Base-by-base conservation (phyloP, 169 alveolate genomes). In the Neospora caninum region DNA sequence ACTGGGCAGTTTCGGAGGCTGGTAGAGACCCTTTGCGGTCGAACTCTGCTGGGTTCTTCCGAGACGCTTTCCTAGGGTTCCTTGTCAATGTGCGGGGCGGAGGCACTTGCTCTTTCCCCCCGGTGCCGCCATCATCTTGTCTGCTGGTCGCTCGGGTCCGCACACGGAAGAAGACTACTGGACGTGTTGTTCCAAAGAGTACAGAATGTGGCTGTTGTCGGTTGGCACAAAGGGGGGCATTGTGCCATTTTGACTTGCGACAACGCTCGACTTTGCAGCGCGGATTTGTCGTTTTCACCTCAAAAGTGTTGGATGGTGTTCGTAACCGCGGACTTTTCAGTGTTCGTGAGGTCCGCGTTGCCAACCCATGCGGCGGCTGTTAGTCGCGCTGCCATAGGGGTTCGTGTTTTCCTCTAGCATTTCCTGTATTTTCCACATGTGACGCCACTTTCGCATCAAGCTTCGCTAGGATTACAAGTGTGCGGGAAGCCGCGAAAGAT, bases 111-210 rank as follows among this genome's bases (percentile, higher is more conserved):
- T 22, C 73, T 22, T 27, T 64, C 34, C n/a, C n/a, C n/a, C n/a
- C n/a, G 73, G 34, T 64, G 73, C n/a, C 4, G 73, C 73, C 73
- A 6, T 22, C 73, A 22, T 27, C 73, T 27, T 64, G 73, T 64
- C 73, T 64, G 73, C 73, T 64, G 73, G 73, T 64, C 73, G 73
- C 58, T 49, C 13, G 73, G 34, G 73, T 64, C 73, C 73, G 73
- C 73, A 64, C 73, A 64, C 73, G 73, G 73, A 49, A 64, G 73
- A 16, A 27, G 73, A 16, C 73, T 64, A 64, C 73, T 64, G 73
- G 73, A 64, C 73, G 73, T 22, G 73, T 22, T 27, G 25, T n/a
- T n/a, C n/a, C n/a, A 64, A 22, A 29, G 20, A 7, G 58, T 27
- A 22, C 73, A 27, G 25, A 64, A 27, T 64, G 73, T 29, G 73